phyloP scores from a whole-genome alignment of 805 yeast species.

The Alloascoidea africana region DNA sequence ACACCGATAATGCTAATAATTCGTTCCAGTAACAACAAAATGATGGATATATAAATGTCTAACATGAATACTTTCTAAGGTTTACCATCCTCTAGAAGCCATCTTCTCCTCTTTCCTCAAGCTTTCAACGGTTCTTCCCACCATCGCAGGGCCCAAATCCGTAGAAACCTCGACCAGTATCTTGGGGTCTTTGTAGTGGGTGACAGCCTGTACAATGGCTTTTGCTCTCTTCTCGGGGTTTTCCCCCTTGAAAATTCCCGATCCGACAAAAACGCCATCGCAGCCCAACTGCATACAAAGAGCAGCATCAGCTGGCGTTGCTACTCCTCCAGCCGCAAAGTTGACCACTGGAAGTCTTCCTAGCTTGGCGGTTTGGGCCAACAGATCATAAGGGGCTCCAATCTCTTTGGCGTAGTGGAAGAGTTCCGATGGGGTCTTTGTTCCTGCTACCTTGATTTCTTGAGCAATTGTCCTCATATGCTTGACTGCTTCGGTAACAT shows the following conservation, averaged over 20 bases:
- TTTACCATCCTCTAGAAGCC: slow-evolving; percentile 38
- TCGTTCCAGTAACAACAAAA: too few relatives aligned
- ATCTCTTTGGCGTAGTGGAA: slow-evolving; percentile 35
- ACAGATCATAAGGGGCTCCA: slow-evolving; percentile 42
- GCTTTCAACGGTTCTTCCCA: slow-evolving; percentile 46
- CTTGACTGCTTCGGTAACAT: slow-evolving; percentile 66
- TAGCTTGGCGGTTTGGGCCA: slow-evolving; percentile 30
- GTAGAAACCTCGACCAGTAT: slow-evolving; percentile 50
- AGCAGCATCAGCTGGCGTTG: slow-evolving; percentile 83
- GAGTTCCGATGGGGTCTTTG: slow-evolving; percentile 28
- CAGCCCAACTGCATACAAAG: slow-evolving; percentile 70
- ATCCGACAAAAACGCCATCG: slow-evolving; percentile 66
- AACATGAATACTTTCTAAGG: background rate
- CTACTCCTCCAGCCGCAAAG: slow-evolving; percentile 83
- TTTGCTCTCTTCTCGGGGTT: slow-evolving; percentile 60
- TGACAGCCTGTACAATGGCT: slow-evolving; percentile 72
- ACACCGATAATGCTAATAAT: too few relatives aligned
- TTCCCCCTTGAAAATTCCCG: slow-evolving; percentile 64
- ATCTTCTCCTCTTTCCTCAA: slow-evolving; percentile 30
- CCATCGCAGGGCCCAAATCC: slow-evolving; percentile 64
- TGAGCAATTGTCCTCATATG: slow-evolving; percentile 49
- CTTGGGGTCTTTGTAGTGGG: slow-evolving; percentile 47
- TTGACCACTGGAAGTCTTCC: slow-evolving; percentile 71
- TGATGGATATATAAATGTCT: too few relatives aligned
- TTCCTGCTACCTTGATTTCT: slow-evolving; percentile 34